These are phyloP conservation scores for Scalesia atractyloides DNA, from an alignment of 129 eudicot species.

Conservation along the genomic window DNA sequence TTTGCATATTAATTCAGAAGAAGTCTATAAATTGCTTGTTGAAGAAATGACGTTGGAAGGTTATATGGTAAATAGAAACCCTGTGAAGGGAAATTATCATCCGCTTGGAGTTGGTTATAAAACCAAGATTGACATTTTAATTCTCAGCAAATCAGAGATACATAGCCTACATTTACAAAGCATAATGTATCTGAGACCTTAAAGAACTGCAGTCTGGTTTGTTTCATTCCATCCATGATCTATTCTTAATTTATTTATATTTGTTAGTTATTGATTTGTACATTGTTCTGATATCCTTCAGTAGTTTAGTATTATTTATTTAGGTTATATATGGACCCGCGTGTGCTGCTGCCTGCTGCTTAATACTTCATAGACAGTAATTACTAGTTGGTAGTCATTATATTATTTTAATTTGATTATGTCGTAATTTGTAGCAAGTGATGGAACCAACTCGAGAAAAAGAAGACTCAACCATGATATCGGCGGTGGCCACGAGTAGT, in stretches of 20 bases:
- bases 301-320: background rate
- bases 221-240: constrained; percentile 9
- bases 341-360: too few relatives aligned
- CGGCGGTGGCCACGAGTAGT: too few relatives aligned
- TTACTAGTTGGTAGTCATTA: too few relatives aligned
- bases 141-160: background rate
- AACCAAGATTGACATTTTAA: constrained; percentile 2
- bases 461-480: too few relatives aligned
- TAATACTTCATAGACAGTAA: too few relatives aligned
- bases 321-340: background rate
- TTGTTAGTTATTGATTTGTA: background rate
- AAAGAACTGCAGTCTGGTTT: constrained; percentile 19
- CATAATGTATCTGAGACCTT: constrained; percentile 15
- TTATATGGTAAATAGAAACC: constrained; percentile 26
- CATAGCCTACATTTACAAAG: background rate
- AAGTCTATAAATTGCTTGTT: constrained; percentile 45
- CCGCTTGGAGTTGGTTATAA: constrained; percentile 6
- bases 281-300: constrained; percentile 12
- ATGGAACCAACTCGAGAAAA: too few relatives aligned
- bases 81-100: constrained; percentile 13
- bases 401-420: too few relatives aligned
- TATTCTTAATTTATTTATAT: background rate
- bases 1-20: constrained; percentile 38
- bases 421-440: too few relatives aligned
- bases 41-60: constrained; percentile 55